Evolutionary conservation across 176 grass and related monocot species (phyloP), one percentile per base, ranked within the genome.

Genomic region (Cenchrus americanus): DNA sequence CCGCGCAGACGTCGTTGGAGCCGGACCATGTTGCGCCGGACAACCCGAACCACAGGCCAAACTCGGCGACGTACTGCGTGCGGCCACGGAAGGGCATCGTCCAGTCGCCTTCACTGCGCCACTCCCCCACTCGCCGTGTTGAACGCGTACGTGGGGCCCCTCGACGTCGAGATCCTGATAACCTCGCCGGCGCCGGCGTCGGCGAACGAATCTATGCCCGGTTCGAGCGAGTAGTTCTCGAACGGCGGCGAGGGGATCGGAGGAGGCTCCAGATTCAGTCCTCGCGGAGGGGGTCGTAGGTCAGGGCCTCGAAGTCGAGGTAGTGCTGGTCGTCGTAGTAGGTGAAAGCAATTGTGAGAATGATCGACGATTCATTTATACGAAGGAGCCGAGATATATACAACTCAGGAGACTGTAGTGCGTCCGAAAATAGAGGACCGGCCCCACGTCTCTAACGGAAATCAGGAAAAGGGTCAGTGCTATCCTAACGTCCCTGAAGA

Each of bases 151-250:
- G 70, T 51, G 23, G 34, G 34, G 34, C 10, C 0, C 26, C 7
- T 0, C 46, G 34, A 37, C 34, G 44, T 8, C 46, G 70, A 73
- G 14, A 73, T 3, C 48, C 70, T 73, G 47, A 73, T 32, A 14
- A 17, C 5, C 70, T 6, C 68, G 19, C 40, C 66, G 66, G 67
- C 21, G 1, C 11, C 68, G 5, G 43, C 44, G 1, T 71, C 69
- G 6, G 69, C 43, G 47, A 73, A 52, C 70, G 24, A 52, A 0
- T 0, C 14, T 10, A 73, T 9, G n/a, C 0, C 0, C 21, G 7
- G 14, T 17, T 0, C 0, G 1, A 8, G 0, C 13, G 7, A 4
- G 11, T 6, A 15, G 6, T 0, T 6, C 2, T 26, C n/a, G 21
- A 30, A 18, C 14, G 70, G 70, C 70, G 24, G 70, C 47, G 47